Conservation (phyloP, 768 basidiomycete genomes). For the Dentipellis sp. region DNA sequence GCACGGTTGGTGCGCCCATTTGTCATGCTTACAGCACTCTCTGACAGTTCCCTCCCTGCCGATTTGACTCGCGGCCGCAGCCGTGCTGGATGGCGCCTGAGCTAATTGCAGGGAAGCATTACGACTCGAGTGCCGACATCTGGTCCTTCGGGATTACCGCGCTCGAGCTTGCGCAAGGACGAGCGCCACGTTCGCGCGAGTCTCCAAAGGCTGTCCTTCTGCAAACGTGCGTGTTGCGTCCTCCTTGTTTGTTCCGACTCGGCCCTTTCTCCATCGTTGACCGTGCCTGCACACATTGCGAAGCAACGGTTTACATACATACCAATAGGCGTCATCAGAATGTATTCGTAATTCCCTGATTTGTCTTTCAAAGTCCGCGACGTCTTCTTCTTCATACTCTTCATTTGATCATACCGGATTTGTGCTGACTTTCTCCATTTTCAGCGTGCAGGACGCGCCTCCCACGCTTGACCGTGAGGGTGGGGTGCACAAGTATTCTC, state of each 20-base stretch:
- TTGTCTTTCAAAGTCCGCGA: background rate
- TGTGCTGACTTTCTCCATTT: background rate
- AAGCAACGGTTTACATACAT: background rate
- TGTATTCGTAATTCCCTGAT: background rate
- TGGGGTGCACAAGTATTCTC: conserved; percentile 67
- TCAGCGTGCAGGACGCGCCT: conserved; percentile 65
- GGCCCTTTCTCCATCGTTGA: background rate
- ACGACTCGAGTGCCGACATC: conserved; percentile 85
- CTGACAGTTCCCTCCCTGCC: background rate
- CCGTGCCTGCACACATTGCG: background rate
- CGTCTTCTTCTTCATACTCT: background rate
- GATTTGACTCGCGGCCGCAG: conserved; percentile 21
- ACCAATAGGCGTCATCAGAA: too few relatives aligned
- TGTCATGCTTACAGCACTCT: background rate
- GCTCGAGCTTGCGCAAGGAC: conserved; percentile 79
- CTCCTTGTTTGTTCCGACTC: background rate
- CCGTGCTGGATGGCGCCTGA: conserved; percentile 99
- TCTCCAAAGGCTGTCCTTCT: conserved; percentile 65
- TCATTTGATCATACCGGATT: background rate
- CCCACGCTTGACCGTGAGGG: conserved; percentile 70
- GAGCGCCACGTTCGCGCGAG: conserved; percentile 76
- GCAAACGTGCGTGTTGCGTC: conserved; percentile 44
- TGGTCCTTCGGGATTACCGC: conserved; percentile 98
- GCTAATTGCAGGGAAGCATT: conserved; percentile 74
- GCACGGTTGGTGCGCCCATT: conserved; percentile 50